phyloP scores from a whole-genome alignment of 208 protist genomes.

The Leishmania tarentolae region DNA sequence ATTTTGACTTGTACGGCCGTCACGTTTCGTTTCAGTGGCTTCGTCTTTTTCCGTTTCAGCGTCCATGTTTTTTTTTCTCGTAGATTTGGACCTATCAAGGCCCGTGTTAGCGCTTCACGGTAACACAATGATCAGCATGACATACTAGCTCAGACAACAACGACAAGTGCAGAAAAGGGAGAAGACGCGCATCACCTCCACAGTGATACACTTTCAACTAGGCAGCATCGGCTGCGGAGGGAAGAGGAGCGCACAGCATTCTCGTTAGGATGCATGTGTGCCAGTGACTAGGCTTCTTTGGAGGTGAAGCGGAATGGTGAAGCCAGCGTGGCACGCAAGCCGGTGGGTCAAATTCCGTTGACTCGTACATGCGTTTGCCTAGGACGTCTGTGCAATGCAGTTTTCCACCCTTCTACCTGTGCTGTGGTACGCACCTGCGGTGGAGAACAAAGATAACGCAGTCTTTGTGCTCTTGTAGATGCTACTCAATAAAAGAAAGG shows the following conservation, averaged over 20 bases:
- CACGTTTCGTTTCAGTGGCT: neutral
- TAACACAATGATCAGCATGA: neutral
- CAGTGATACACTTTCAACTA: neutral
- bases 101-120: neutral
- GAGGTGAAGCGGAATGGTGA: neutral
- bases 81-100: neutral
- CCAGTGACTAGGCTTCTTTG: neutral
- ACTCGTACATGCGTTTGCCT: neutral
- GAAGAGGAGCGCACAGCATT: neutral
- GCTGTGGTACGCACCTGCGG: no score
- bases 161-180: neutral
- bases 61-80: neutral
- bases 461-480: neutral
- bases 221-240: neutral
- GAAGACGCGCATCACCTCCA: neutral
- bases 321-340: neutral
- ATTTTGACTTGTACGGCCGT: neutral
- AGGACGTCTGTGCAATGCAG: neutral
- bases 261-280: neutral
- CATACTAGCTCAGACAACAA: neutral
- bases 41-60: neutral
- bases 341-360: neutral
- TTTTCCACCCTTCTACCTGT: neutral
- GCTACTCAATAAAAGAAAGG: neutral
- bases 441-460: neutral